A percentile compares a stretch with the other conserved stretches of the same genome.
Conservation (phyloP, 179 eudicot genomes). For the Actinidia chinensis region DNA sequence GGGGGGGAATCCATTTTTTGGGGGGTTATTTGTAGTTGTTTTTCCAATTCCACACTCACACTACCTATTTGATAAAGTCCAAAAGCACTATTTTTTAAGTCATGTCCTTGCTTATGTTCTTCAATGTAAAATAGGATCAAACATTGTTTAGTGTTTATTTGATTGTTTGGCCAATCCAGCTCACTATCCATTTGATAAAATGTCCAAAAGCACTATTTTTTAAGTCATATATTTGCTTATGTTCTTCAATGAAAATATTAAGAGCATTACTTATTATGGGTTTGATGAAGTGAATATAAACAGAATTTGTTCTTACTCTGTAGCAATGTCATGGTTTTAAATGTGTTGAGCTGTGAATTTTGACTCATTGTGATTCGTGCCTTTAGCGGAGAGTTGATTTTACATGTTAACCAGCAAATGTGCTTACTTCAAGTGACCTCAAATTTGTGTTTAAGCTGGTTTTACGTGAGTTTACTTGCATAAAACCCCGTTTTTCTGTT, state of each 20-base stretch:
- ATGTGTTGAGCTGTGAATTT: not conserved
- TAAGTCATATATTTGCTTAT: not conserved
- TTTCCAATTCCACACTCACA: too few species aligned
- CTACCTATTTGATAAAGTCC: too few species aligned
- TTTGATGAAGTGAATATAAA: conserved; percentile 23
- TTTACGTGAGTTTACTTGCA: not conserved
- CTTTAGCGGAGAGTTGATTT: not conserved
- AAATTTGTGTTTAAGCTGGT: not conserved
- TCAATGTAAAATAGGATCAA: too few species aligned
- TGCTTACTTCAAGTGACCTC: conserved; percentile 3
- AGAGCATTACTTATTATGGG: conserved; percentile 15
- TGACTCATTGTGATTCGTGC: not conserved
- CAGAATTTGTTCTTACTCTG: not conserved
- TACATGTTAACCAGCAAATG: not conserved
- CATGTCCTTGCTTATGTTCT: too few species aligned
- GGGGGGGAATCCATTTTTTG: not conserved
- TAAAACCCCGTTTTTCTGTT: not conserved
- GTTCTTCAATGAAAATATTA: not conserved
- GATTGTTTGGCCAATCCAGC: not conserved
- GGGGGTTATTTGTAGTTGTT: not conserved
- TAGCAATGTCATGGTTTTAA: too few species aligned
- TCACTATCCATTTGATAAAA: not conserved
- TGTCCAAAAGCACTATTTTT: not conserved
- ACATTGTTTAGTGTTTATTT: not conserved
- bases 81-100: too few species aligned